These are phyloP conservation scores for Digitaria exilis DNA, from an alignment of 202 grass and related monocot species.

Conservation along the genomic window DNA sequence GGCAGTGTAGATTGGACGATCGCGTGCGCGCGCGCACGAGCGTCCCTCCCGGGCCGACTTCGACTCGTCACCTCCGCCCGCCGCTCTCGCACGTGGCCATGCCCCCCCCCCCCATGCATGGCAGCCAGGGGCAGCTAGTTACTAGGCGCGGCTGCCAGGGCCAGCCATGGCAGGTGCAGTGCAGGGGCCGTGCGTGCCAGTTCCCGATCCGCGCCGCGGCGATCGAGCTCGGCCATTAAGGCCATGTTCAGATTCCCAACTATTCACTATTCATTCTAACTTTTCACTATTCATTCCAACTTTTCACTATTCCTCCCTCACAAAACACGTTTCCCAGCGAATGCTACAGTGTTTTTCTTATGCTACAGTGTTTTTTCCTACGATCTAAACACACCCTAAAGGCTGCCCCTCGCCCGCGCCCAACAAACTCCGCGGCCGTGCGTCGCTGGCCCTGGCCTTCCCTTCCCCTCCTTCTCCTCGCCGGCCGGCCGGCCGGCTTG, in stretches of 20 bases:
- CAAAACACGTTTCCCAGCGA: too few species aligned
- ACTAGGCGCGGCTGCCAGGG: neutral
- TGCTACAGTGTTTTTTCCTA: too few species aligned
- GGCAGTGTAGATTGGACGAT: constrained; percentile 56
- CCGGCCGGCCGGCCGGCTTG: neutral
- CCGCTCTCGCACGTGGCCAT: constrained; percentile 62
- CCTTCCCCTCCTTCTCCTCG: neutral
- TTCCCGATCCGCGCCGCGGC: neutral
- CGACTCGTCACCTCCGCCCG: constrained; percentile 71
- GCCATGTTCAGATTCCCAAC: too few species aligned
- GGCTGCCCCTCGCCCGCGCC: neutral
- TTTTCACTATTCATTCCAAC: too few species aligned
- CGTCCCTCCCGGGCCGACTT: constrained; percentile 3
- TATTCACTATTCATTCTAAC: too few species aligned
- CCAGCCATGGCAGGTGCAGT: constrained; percentile 18
- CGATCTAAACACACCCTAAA: too few species aligned
- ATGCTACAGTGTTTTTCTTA: too few species aligned
- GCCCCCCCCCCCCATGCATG: constrained; percentile 5
- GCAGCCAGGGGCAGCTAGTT: constrained; percentile 13
- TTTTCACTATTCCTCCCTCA: too few species aligned
- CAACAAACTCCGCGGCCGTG: constrained; percentile 37
- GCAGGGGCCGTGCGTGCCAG: neutral
- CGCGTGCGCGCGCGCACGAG: constrained; percentile 97
- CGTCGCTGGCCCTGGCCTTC: too few species aligned
- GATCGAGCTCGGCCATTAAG: constrained; percentile 14